A percentile compares a stretch with the other conserved stretches of the same genome.
Evolutionary conservation across 1,284 basidiomycete species (phyloP).

Genomic region (Ceratobasidium sp.): DNA sequence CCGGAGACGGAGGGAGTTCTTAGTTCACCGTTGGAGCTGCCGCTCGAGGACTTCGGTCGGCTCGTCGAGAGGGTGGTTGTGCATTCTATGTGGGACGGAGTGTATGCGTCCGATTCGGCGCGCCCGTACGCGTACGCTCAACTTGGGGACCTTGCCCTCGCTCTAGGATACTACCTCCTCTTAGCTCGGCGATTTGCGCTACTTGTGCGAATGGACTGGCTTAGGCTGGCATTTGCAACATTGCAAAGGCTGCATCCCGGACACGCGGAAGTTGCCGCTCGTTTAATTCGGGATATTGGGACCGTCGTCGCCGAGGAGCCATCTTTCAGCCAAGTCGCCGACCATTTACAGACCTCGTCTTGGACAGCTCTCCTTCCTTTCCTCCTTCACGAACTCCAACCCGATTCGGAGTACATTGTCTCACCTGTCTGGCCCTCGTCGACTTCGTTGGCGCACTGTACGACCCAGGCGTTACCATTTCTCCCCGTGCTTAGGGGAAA

Average conservation of each 20-base stretch:
- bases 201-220: slow-evolving; percentile 62
- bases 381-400: slow-evolving; percentile 62
- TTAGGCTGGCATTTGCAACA: slow-evolving; percentile 72
- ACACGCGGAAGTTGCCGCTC: slow-evolving; percentile 69
- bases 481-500: slow-evolving; percentile 32
- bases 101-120: not conserved
- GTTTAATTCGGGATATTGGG: slow-evolving; percentile 61
- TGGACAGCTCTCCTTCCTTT: slow-evolving; percentile 71
- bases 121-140: slow-evolving; percentile 32
- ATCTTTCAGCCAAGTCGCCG: slow-evolving; percentile 58
- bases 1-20: not conserved
- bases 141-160: slow-evolving; percentile 22
- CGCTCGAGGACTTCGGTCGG: slow-evolving; percentile 53
- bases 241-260: slow-evolving; percentile 71
- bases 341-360: slow-evolving; percentile 68
- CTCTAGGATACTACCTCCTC: slow-evolving; percentile 21
- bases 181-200: slow-evolving; percentile 4
- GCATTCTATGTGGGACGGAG: slow-evolving; percentile 29
- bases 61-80: slow-evolving; percentile 22
- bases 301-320: slow-evolving; percentile 60
- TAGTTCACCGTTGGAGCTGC: slow-evolving; percentile 53
- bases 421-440: slow-evolving; percentile 53
- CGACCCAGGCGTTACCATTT: slow-evolving; percentile 44
- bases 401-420: slow-evolving; percentile 51
- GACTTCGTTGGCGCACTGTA: slow-evolving; percentile 55